Conservation (phyloP, 2,329 filamentous ascomycete species). For the Aquanectria penicillioides region DNA sequence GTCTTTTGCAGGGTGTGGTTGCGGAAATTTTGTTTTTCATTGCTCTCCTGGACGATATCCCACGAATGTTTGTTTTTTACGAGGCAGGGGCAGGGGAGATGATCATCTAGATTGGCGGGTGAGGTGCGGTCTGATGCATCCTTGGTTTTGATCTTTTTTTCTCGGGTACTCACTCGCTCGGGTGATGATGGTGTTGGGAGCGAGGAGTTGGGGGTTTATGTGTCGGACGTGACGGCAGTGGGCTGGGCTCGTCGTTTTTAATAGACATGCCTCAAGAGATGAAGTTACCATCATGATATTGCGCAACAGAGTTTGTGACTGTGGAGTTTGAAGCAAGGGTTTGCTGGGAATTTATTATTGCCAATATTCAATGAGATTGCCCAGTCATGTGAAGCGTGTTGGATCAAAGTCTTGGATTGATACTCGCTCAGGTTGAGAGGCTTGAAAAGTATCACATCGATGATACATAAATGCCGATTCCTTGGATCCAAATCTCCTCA, state of each 20-base stretch:
- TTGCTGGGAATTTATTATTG: too few species aligned
- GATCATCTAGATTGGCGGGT: constrained; percentile 7
- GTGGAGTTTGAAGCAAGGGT: too few species aligned
- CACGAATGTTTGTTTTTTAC: constrained; percentile 14
- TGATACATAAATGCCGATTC: too few species aligned
- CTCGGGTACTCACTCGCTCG: constrained; percentile 3
- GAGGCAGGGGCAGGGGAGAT: not conserved
- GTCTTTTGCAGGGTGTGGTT: not conserved
- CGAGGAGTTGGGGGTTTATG: constrained; percentile 3
- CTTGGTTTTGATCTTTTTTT: constrained; percentile 7
- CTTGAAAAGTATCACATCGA: too few species aligned
- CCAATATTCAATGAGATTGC: too few species aligned
- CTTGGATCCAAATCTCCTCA: too few species aligned
- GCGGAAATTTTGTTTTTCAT: constrained; percentile 2
- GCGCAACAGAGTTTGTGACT: too few species aligned
- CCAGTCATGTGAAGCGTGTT: not conserved
- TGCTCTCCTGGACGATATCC: constrained; percentile 19
- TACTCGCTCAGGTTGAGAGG: too few species aligned
- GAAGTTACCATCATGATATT: not conserved
- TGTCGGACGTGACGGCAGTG: constrained; percentile 9
- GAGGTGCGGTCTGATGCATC: constrained; percentile 2
- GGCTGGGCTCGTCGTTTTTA: constrained; percentile 6
- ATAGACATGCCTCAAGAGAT: constrained; percentile 14
- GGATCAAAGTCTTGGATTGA: too few species aligned
- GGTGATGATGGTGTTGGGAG: constrained; percentile 1